Evolutionary conservation across 148 eudicot species (phyloP).

Genomic region (Amaranthus cruentus): DNA sequence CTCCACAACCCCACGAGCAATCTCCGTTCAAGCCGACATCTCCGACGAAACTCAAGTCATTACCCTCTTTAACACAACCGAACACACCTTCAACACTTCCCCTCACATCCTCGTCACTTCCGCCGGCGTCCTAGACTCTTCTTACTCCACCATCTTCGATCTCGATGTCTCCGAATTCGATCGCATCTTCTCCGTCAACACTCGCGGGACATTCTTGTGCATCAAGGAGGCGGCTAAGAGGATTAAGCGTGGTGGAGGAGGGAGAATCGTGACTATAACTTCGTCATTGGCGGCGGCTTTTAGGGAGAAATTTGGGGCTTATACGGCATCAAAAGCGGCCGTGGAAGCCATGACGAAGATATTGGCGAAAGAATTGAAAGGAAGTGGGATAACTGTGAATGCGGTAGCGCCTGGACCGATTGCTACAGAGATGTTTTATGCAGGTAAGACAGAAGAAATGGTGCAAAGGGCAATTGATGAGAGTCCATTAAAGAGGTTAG

Average conservation of each 20-base stretch:
- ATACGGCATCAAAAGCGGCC: constrained; percentile 43
- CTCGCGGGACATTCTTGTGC: constrained; percentile 36
- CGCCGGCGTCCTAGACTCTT: constrained; percentile 33
- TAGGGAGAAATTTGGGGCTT: constrained; percentile 27
- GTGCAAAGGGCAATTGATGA: constrained; percentile 15
- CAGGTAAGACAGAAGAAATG: constrained; percentile 29
- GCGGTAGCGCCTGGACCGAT: constrained; percentile 40
- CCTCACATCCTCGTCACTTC: constrained; percentile 35
- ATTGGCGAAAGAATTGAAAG: constrained; percentile 44
- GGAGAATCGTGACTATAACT: constrained; percentile 34
- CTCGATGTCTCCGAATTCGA: constrained; percentile 28
- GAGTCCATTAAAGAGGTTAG: constrained; percentile 29
- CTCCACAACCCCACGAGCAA: constrained; percentile 22
- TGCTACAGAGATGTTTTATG: constrained; percentile 39
- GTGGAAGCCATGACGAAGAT: constrained; percentile 46
- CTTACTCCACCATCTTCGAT: constrained; percentile 18
- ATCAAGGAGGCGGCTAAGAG: constrained; percentile 36
- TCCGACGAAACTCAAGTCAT: constrained; percentile 30
- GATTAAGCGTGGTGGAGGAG: constrained; percentile 37
- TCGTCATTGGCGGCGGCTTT: constrained; percentile 20
- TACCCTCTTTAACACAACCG: constrained; percentile 30
- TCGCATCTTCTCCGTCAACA: constrained; percentile 26
- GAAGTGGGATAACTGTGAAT: constrained; percentile 39
- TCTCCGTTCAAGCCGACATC: constrained; percentile 34
- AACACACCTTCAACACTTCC: constrained; percentile 19